Evolutionary conservation across 2,329 filamentous ascomycete species (phyloP).

Genomic region (Colletotrichum incanum): DNA sequence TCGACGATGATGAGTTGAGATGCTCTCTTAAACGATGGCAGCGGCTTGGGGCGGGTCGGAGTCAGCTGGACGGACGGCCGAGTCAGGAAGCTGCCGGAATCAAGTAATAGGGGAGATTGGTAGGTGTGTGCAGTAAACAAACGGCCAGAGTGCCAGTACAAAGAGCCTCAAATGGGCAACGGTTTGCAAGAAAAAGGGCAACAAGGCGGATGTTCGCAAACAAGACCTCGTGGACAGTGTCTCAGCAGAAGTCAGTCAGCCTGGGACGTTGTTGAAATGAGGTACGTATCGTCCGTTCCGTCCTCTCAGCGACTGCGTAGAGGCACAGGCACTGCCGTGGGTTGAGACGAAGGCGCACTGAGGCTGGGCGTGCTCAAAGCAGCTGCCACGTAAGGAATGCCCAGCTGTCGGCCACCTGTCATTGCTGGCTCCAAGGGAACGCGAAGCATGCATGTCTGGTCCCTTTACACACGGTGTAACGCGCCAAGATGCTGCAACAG

Average conservation of each 20-base stretch:
- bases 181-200: background rate
- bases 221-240: conserved; percentile 30
- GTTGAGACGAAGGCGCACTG: conserved; percentile 17
- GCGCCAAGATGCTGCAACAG: conserved; percentile 8
- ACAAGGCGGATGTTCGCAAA: conserved; percentile 1
- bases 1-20: conserved; percentile 31
- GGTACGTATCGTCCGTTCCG: conserved; percentile 28
- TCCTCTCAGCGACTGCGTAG: background rate
- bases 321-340: background rate
- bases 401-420: conserved; percentile 14
- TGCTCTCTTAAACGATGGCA: conserved; percentile 11
- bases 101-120: conserved; percentile 28
- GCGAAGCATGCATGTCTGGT: conserved; percentile 33
- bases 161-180: background rate
- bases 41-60: conserved; percentile 16
- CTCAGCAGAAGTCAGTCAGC: conserved; percentile 29
- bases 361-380: background rate
- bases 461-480: conserved; percentile 15
- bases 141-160: conserved; percentile 2
- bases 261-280: conserved; percentile 12
- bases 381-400: background rate
- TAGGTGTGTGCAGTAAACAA: conserved; percentile 26
- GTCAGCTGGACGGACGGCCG: conserved; percentile 38
- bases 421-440: background rate
- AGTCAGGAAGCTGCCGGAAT: conserved; percentile 35